These are phyloP conservation scores for Apiospora marii DNA, from an alignment of 2,329 filamentous ascomycete genomes.

Conservation along the genomic window DNA sequence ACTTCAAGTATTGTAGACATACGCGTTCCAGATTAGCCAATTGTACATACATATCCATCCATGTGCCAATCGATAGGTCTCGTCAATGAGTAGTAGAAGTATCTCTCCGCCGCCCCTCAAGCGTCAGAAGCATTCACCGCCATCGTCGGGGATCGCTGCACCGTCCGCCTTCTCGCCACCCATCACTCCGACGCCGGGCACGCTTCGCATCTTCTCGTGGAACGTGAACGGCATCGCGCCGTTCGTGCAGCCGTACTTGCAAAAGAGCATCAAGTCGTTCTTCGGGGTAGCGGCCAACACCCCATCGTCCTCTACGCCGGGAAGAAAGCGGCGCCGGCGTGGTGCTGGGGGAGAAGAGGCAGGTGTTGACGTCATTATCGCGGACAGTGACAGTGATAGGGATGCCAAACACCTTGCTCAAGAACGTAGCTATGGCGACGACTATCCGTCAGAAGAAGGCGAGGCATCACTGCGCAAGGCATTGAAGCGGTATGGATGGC, in stretches of 20 bases:
- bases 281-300: constrained; percentile 37
- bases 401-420: not conserved
- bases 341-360: not conserved
- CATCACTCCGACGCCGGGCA: not conserved
- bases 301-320: not conserved
- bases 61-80: not conserved
- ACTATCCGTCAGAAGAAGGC: constrained; percentile 25
- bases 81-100: not conserved
- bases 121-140: not conserved
- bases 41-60: no score
- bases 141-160: not conserved
- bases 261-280: constrained; percentile 27
- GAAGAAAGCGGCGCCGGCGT: not conserved
- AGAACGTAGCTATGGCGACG: constrained; percentile 50
- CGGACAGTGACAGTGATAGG: not conserved
- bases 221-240: constrained; percentile 30
- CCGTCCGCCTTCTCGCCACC: not conserved
- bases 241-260: constrained; percentile 25
- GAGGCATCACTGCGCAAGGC: constrained; percentile 24
- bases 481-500: constrained; percentile 26
- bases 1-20: no score
- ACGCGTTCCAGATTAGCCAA: no score
- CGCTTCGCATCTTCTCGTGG: constrained; percentile 29
- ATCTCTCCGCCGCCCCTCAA: constrained; percentile 11
- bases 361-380: not conserved